Base-by-base conservation (phyloP, 768 basidiomycete species). In the Dacryopinax spathularia region DNA sequence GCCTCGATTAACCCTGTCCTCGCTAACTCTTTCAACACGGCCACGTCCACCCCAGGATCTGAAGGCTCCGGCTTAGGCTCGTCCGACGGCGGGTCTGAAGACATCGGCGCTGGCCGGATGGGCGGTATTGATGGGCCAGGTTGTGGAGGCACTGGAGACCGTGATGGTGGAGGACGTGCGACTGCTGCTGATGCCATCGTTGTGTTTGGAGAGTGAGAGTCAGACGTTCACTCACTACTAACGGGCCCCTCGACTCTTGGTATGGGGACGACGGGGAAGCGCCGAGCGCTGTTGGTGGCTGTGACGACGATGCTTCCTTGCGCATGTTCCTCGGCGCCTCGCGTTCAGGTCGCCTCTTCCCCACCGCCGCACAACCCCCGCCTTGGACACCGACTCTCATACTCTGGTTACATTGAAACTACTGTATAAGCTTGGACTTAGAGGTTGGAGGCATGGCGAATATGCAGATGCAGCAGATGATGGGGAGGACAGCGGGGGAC, bases 1-100 rank as follows among this genome's bases (percentile, higher is more conserved):
- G 88, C 83, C 70, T 92, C 90, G 1, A 96, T 81, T 10, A 95
- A 74, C n/a, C 82, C 84, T 67, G 86, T 88, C 72, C 82, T 84
- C 2, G 85, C 89, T 33, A 89, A 80, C 63, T 94, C 91, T 70
- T 83, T 88, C 35, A 96, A 76, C 12, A 72, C 61, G 4, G 60
- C 63, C 10, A 71, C 66, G 37, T 73, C 72, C 25, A 73, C 39
- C 0, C 66, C 70, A 34, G 66, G 66, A 33, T 69, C 65, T 29
- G 69, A 33, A 16, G 66, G 67, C 12, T 39, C 63, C 15, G 66
- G 66, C 2, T 43, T 63, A 2, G 70, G 70, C 31, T 69, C 70
- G 34, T 71, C 70, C 22, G 69, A 67, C 48, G 12, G 6, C 20
- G 12, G 48, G 13, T 22, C 29, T 13, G 48, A 29, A 20, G 48